These are phyloP conservation scores for Agaricus subrufescens DNA, from an alignment of 768 basidiomycete genomes.

Conservation along the genomic window DNA sequence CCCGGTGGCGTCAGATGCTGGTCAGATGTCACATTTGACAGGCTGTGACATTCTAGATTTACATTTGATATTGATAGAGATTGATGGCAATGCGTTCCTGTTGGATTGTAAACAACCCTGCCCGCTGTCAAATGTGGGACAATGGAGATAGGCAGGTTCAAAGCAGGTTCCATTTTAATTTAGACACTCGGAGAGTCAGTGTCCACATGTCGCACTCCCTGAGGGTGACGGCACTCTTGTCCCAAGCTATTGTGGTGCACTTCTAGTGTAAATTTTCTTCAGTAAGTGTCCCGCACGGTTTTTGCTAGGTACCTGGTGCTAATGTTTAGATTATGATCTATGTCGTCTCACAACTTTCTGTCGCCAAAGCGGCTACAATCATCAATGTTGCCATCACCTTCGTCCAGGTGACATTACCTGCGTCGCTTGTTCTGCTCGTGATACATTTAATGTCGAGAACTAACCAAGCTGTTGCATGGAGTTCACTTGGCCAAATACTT, in stretches of 20 bases:
- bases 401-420: conserved; percentile 15
- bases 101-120: too few relatives aligned
- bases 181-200: too few relatives aligned
- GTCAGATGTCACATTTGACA: too few relatives aligned
- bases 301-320: not conserved
- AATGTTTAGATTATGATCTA: not conserved
- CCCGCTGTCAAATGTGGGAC: too few relatives aligned
- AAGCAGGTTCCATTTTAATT: too few relatives aligned
- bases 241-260: not conserved
- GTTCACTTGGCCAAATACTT: conserved; percentile 13
- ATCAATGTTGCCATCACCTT: conserved; percentile 16
- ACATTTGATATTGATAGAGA: too few relatives aligned
- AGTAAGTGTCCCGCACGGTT: not conserved
- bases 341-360: conserved; percentile 11
- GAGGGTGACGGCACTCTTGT: not conserved
- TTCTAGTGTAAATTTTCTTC: too few relatives aligned
- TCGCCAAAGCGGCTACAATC: conserved; percentile 18
- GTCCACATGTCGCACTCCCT: too few relatives aligned
- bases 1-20: too few relatives aligned
- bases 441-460: conserved; percentile 12
- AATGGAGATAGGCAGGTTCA: too few relatives aligned
- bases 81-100: too few relatives aligned
- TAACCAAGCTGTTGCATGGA: conserved; percentile 16
- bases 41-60: too few relatives aligned
- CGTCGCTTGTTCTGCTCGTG: conserved; percentile 16